These are phyloP conservation scores for Cadophora sp. DNA, from an alignment of 2,329 filamentous ascomycete genomes.

Conservation along the genomic window DNA sequence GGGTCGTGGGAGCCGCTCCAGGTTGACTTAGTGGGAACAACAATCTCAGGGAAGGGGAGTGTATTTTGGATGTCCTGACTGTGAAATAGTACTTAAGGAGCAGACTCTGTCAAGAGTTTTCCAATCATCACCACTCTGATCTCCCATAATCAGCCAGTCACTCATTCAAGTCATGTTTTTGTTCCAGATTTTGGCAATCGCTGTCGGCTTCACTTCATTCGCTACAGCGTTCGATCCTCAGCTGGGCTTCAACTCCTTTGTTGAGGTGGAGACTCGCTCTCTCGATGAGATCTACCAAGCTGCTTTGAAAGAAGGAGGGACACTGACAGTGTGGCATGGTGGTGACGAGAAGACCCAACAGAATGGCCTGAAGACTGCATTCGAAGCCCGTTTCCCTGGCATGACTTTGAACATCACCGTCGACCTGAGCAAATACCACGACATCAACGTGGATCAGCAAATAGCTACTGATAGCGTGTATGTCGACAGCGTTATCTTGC, in stretches of 20 bases:
- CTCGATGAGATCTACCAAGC: conserved; percentile 58
- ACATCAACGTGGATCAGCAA: conserved; percentile 54
- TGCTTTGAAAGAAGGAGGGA: conserved; percentile 54
- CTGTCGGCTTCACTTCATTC: not conserved
- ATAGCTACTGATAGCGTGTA: conserved; percentile 49
- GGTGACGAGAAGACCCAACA: conserved; percentile 54
- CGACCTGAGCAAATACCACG: conserved; percentile 63
- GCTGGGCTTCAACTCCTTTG: conserved; percentile 16
- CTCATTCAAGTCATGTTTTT: conserved; percentile 4
- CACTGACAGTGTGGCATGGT: conserved; percentile 56
- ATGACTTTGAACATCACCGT: conserved; percentile 51
- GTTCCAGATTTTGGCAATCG: not conserved
- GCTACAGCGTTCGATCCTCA: conserved; percentile 17
- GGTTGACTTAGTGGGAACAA: too few relatives aligned
- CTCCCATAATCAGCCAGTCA: not conserved
- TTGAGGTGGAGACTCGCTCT: conserved; percentile 51
- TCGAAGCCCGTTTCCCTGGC: conserved; percentile 56
- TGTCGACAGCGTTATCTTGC: conserved; percentile 56
- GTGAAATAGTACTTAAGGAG: not conserved
- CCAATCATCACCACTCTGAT: not conserved
- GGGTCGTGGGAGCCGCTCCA: not conserved
- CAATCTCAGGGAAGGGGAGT: too few relatives aligned
- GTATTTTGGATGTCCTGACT: not conserved
- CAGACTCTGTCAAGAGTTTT: not conserved
- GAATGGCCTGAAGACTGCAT: conserved; percentile 40